These are phyloP conservation scores for Colletotrichum sp. DNA, from an alignment of 2,329 filamentous ascomycete genomes.

Conservation along the genomic window DNA sequence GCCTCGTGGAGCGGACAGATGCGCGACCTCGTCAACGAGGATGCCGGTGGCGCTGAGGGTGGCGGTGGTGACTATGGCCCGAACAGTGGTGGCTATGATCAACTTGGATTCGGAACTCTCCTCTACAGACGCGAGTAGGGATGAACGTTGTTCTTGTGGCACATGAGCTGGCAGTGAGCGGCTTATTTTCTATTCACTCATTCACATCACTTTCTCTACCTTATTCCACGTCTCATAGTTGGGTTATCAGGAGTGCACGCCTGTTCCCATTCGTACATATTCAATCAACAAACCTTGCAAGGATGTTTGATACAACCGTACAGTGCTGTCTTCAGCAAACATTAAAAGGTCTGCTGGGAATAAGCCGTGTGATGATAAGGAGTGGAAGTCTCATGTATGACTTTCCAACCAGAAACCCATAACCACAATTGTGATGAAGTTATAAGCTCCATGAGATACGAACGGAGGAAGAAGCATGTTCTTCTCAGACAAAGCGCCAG, in stretches of 20 bases:
- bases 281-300: background rate
- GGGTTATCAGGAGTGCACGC: background rate
- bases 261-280: background rate
- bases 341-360: too few relatives aligned
- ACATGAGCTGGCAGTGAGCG: background rate
- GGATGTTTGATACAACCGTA: rapidly evolving
- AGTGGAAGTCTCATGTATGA: background rate
- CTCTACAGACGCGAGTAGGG: slow-evolving; percentile 22
- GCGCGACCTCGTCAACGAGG: slow-evolving; percentile 38
- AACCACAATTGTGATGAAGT: too few relatives aligned
- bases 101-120: slow-evolving; percentile 35
- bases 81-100: slow-evolving; percentile 46
- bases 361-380: too few relatives aligned
- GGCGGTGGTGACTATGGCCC: slow-evolving; percentile 48
- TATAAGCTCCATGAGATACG: background rate
- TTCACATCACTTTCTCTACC: background rate
- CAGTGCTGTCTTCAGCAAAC: background rate
- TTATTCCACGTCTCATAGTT: background rate
- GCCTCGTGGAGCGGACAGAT: slow-evolving; percentile 40
- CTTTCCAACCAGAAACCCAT: background rate
- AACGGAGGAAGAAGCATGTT: background rate
- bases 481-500: rapidly evolving
- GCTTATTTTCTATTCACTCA: background rate
- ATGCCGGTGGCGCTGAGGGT: slow-evolving; percentile 42
- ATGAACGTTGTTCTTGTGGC: background rate